phyloP scores from a whole-genome alignment of 306 rosid species.

The Psophocarpus tetragonolobus region DNA sequence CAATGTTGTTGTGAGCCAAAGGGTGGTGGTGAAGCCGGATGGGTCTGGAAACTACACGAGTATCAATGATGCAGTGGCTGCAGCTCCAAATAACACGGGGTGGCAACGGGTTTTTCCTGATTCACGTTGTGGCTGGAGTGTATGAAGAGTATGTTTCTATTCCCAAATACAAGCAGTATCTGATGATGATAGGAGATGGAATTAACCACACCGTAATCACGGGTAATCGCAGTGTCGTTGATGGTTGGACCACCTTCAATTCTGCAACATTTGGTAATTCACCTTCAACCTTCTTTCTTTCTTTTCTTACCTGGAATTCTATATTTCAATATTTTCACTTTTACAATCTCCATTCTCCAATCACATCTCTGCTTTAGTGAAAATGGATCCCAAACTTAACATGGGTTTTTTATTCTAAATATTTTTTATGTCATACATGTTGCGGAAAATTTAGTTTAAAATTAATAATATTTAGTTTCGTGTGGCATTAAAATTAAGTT shows the following conservation, averaged over 20 bases:
- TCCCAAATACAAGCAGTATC: conserved; percentile 43
- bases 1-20: conserved; percentile 7
- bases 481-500: too few species aligned
- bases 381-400: neutral
- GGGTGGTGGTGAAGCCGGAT: conserved; percentile 37
- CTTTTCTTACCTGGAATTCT: neutral
- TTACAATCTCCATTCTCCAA: neutral
- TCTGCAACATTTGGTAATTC: conserved; percentile 73
- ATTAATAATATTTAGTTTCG: too few species aligned
- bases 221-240: conserved; percentile 58
- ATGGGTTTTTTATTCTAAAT: too few species aligned
- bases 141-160: conserved; percentile 66
- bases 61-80: conserved; percentile 36
- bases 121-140: conserved; percentile 37
- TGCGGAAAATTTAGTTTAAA: too few species aligned
- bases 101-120: conserved; percentile 23
- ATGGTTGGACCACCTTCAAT: conserved; percentile 71
- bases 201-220: conserved; percentile 64
- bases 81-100: conserved; percentile 37
- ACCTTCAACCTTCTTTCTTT: neutral
- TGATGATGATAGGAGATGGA: conserved; percentile 75
- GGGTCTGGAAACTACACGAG: conserved; percentile 35
- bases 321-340: neutral
- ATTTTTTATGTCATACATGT: too few species aligned
- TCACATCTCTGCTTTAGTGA: neutral